Evolutionary conservation across 805 yeast genomes (phyloP), one percentile per base, ranked within the genome.

Genomic region (Hanseniaspora thailandica): DNA sequence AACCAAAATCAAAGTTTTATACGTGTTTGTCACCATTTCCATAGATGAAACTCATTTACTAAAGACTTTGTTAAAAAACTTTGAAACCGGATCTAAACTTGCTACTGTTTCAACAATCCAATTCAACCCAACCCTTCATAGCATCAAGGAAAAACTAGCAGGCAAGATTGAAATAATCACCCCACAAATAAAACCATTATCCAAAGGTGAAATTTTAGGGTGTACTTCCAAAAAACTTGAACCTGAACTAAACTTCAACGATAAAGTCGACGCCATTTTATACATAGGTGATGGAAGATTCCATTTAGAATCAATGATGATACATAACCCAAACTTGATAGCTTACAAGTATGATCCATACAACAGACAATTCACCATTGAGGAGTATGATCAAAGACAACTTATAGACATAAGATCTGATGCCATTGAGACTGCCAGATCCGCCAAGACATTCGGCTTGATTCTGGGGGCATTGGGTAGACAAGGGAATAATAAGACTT

Each of bases 321-420:
- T 93, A 54, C 97, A 89, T 66, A 93, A 93, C 63, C 98, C 98
- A 0, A 78, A 78, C 4, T 76, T 90, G 17, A 94, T 94, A 0
- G 97, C 97, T 0, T 93, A 73, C 67, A 78, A 96, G 61, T 93
- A 93, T 65, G 98, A 93, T 64, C 98, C 98, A 10, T 93, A 93
- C 65, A 84, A 88, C 17, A 75, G 95, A 57, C 88, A 85, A 63
- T 87, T 93, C 68, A 89, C 98, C 0, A 69, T 83, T 45, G 98
- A 93, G 66, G 76, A 78, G 57, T 93, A 87, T 63, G 95, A 86
- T 61, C 96, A 88, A 62, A 76, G 78, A 50, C 93, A 89, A 65
- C 73, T 93, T 82, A 78, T 82, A 9, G 62, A 72, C 25, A 82
- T 89, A 0, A 71, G 98, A 61, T 70, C 78, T 30, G 82, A 77